Evolutionary conservation across 2,329 filamentous ascomycete species (phyloP).

Genomic region (Alternaria brassicae): DNA sequence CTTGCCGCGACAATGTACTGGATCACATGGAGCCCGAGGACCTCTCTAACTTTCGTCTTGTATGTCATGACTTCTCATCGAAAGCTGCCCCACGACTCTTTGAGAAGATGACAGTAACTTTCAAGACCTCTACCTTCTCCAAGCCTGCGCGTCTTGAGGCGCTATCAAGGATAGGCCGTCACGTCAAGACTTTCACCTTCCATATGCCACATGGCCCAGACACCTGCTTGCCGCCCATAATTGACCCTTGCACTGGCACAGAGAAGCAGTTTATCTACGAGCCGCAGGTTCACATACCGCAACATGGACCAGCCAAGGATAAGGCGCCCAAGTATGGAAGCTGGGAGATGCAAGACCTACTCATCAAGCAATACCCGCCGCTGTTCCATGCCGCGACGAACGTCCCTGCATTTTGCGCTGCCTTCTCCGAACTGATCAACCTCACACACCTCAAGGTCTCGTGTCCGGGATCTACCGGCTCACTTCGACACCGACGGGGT

Average conservation of each 20-base stretch:
- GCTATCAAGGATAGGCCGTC: conserved; percentile 76
- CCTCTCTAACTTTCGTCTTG: conserved; percentile 64
- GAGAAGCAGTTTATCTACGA: conserved; percentile 84
- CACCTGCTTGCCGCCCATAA: conserved; percentile 83
- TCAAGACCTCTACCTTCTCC: conserved; percentile 77
- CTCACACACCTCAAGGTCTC: conserved; percentile 77
- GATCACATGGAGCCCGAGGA: conserved; percentile 52
- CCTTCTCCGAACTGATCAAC: conserved; percentile 71
- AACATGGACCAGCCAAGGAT: conserved; percentile 62
- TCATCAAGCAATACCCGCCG: conserved; percentile 86
- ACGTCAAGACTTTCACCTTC: conserved; percentile 81
- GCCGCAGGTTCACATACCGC: conserved; percentile 69
- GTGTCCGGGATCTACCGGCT: conserved; percentile 73
- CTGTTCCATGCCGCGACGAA: conserved; percentile 91
- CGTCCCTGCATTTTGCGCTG: conserved; percentile 80
- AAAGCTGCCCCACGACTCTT: conserved; percentile 74
- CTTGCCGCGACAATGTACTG: conserved; percentile 56
- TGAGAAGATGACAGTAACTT: conserved; percentile 71
- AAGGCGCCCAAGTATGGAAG: conserved; percentile 78
- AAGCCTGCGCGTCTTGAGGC: conserved; percentile 75
- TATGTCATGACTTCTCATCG: conserved; percentile 74
- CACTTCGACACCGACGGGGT: conserved; percentile 74
- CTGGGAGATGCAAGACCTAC: conserved; percentile 77
- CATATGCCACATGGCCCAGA: conserved; percentile 76
- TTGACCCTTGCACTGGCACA: conserved; percentile 77